phyloP scores from a whole-genome alignment of 2,329 filamentous ascomycete genomes.

The Claviceps citrina region DNA sequence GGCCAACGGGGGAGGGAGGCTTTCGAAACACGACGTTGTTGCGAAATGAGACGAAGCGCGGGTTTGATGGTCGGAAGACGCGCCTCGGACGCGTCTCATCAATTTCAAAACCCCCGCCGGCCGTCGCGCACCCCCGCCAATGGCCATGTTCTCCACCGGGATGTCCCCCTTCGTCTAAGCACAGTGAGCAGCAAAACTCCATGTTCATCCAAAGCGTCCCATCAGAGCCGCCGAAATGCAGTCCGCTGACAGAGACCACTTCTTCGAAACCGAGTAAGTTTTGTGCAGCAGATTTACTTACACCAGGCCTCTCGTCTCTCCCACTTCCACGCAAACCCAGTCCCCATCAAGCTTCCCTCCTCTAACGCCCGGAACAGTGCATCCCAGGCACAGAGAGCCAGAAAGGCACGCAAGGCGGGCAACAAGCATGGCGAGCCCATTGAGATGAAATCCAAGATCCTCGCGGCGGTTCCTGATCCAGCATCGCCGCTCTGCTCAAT shows the following conservation, averaged over 20 bases:
- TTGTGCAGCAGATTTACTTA: not conserved
- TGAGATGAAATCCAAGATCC: slow-evolving; percentile 67
- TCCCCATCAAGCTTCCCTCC: no score
- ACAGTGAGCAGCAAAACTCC: no score
- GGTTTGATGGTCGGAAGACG: slow-evolving; percentile 15
- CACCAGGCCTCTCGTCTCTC: no score
- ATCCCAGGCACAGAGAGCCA: slow-evolving; percentile 29
- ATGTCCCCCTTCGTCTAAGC: no score
- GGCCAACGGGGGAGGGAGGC: no score
- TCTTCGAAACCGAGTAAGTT: slow-evolving; percentile 81
- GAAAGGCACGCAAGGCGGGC: slow-evolving; percentile 53
- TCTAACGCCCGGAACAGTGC: no score
- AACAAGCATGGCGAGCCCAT: slow-evolving; percentile 78
- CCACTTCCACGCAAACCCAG: no score
- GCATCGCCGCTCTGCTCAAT: slow-evolving; percentile 40
- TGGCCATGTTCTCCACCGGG: slow-evolving; percentile 4
- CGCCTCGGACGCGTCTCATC: slow-evolving; percentile 23
- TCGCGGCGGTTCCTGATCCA: slow-evolving; percentile 58
- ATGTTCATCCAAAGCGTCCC: no score
- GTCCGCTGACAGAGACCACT: slow-evolving; percentile 61
- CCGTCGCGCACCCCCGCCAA: no score
- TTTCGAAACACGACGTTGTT: not conserved
- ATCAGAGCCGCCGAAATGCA: no score
- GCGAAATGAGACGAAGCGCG: not conserved
- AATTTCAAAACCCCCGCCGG: no score